Base-by-base conservation (phyloP, 306 rosid genomes). In the Amphicarpaea edgeworthii region DNA sequence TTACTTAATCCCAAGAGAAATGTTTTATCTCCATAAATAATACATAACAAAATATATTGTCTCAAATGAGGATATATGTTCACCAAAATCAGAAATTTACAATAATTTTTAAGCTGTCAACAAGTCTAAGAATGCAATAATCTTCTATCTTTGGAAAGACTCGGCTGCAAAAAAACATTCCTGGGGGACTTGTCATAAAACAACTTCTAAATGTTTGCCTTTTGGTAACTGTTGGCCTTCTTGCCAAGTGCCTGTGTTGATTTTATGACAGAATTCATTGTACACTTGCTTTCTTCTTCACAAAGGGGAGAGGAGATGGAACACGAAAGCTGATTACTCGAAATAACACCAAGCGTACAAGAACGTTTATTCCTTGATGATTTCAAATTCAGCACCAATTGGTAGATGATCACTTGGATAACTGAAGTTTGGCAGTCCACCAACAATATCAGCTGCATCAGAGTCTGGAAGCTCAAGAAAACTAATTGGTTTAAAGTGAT, bases 361-460 rank as follows among this genome's bases (percentile, higher is more conserved):
- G 30, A 58, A 41, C 0, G 15, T 34, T 54, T 76, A 88, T 55
- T 78, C 88, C 80, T 37, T 68, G 70, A 59, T 59, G 68, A 92
- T 85, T 83, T 90, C 95, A 72, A 94, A 94, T 42, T 86, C 92
- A 43, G 90, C 93, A 60, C 93, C 96, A 66, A 92, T 85, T n/a
- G 97, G 98, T 68, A 94, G 90, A 72, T 90, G 97, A 80, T 94
- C 98, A 49, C 98, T 94, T 2, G 97, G 97, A 79, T 92, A 81
- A 68, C 83, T 85, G 15, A 55, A 73, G 79, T 92, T 92, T 58
- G 98, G 98, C 30, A 94, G 82, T 68, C 98, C 96, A 28, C 95
- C 97, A 64, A 4, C 80, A 84, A 94, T 79, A 77, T 90, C 93
- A n/a, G 82, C 72, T 1, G 93, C 83, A 26, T 83, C 77, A 0